These are phyloP conservation scores for Cercospora sp. DNA, from an alignment of 2,329 filamentous ascomycete species.

Conservation along the genomic window DNA sequence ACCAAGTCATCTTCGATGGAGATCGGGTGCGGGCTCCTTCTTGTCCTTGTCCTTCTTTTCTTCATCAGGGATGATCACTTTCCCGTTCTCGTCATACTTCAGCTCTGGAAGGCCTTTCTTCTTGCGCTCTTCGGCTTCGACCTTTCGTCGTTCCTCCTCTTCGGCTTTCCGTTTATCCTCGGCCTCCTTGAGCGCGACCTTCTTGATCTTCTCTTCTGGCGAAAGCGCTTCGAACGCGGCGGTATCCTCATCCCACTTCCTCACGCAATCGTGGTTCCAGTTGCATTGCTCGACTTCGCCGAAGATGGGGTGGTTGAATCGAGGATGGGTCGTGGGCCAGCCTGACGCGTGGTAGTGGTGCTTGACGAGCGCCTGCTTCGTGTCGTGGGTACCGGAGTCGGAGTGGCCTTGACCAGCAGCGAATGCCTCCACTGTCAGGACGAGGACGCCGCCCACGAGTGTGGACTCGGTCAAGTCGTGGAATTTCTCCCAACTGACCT, in stretches of 20 bases:
- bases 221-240: constrained; percentile 60
- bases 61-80: constrained; percentile 12
- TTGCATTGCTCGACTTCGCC: constrained; percentile 71
- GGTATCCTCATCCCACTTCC: constrained; percentile 65
- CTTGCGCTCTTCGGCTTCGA: constrained; percentile 26
- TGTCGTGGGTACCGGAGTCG: constrained; percentile 68
- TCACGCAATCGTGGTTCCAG: constrained; percentile 65
- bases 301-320: constrained; percentile 67
- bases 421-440: constrained; percentile 70
- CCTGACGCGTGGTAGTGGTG: constrained; percentile 74
- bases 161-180: constrained; percentile 27
- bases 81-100: constrained; percentile 12
- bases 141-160: constrained; percentile 25
- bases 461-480: constrained; percentile 67
- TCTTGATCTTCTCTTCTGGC: constrained; percentile 60
- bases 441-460: constrained; percentile 63
- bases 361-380: constrained; percentile 66
- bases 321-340: constrained; percentile 67
- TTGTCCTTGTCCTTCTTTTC: constrained; percentile 8
- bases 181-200: constrained; percentile 38
- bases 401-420: constrained; percentile 73
- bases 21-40: constrained; percentile 11
- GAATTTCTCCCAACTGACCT: constrained; percentile 63
- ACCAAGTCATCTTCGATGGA: constrained; percentile 10
- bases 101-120: constrained; percentile 22